A percentile compares a stretch with the other conserved stretches of the same genome.
These are phyloP conservation scores for Paulownia fortunei DNA, from an alignment of 257 asterid genomes.

Conservation along the genomic window DNA sequence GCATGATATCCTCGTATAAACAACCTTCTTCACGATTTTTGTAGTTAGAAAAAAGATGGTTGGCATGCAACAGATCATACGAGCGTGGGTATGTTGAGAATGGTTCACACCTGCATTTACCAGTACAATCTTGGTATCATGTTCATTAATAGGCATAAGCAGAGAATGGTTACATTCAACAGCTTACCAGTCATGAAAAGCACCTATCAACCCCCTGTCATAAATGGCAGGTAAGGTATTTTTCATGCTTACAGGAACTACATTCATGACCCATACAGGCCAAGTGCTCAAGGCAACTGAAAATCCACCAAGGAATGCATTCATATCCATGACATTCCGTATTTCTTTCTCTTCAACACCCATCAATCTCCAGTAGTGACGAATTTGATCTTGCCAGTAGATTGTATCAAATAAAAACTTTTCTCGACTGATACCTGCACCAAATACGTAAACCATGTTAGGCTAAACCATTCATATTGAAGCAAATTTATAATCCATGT, in stretches of 20 bases:
- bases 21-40: constrained; percentile 67
- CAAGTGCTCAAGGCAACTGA: constrained; percentile 83
- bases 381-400: constrained; percentile 96
- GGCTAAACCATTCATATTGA: background rate
- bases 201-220: constrained; percentile 79
- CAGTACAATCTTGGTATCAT: constrained; percentile 19
- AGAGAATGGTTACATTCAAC: constrained; percentile 1
- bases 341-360: constrained; percentile 66
- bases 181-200: constrained; percentile 86
- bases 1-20: constrained; percentile 79
- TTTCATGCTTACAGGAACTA: constrained; percentile 65
- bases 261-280: constrained; percentile 93
- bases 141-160: background rate
- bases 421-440: constrained; percentile 66
- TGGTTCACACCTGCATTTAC: constrained; percentile 75
- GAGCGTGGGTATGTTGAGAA: constrained; percentile 96
- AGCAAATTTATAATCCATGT: background rate
- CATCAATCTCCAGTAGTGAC: constrained; percentile 96
- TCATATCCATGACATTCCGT: constrained; percentile 92
- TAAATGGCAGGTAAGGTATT: constrained; percentile 82
- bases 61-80: constrained; percentile 72
- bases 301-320: constrained; percentile 89
- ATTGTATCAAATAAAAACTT: constrained; percentile 69
- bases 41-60: constrained; percentile 67
- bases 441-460: constrained; percentile 27